Evolutionary conservation across 306 rosid genomes (phyloP), one percentile per base, ranked within the genome.

Genomic region (Rosa rugosa): DNA sequence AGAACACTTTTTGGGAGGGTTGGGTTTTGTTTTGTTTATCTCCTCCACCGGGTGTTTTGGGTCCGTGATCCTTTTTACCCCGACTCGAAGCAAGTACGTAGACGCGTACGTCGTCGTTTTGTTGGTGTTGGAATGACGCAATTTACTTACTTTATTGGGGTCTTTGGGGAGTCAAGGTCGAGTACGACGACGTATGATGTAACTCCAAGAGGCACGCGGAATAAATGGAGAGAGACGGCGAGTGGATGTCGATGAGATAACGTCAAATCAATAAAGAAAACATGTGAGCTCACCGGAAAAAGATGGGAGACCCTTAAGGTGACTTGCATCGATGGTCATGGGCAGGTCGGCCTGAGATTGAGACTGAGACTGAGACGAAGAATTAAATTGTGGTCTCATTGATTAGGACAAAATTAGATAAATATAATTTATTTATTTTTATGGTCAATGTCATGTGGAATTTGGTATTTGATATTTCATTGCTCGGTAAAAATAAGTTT

Each of bases 61-160:
- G 45, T 5, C 67, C 11, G 36, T 41, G 44, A 2, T 41, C 25
- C 81, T 38, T 18, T 54, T 56, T 20, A 6, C 6, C 12, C 36
- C 49, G 75, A 77, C 65, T 44, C 1, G 56, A 71, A n/a, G 73
- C 23, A 23, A 31, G 3, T 31, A 31, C 36, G 36, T 31, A 31
- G 36, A 31, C 36, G 36, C 36, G 36, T 31, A 31, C 36, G 82
- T 8, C 63, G 85, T 82, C 85, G 81, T 77, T 71, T 64, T 4
- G 9, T 31, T 72, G 34, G 47, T 23, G 67, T 25, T 47, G 50
- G n/a, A 69, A 45, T 44, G 60, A 49, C 50, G 40, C 13, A 27
- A 34, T 53, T 53, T 59, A 31, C 36, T 31, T 31, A 3, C 36
- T 31, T 31, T 31, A 31, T 10, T 17, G 18, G 17, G 17, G 45